phyloP scores from a whole-genome alignment of 176 grass and related monocot genomes.

The Zoysia japonica region DNA sequence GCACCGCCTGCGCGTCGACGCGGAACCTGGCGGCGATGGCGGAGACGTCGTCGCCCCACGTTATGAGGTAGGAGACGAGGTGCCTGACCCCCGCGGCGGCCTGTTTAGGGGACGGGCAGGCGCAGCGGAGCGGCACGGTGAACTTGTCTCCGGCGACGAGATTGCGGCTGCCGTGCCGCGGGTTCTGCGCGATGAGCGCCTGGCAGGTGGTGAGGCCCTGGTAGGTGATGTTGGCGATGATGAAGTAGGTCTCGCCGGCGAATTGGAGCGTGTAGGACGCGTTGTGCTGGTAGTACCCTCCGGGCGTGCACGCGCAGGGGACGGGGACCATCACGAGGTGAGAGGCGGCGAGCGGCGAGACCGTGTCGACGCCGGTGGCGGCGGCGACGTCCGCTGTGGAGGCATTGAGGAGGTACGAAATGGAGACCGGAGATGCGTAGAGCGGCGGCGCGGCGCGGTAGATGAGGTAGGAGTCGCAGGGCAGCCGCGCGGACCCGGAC shows the following conservation, averaged over 20 bases:
- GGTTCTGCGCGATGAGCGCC: conserved; percentile 79
- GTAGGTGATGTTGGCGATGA: conserved; percentile 71
- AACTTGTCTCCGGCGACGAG: conserved; percentile 32
- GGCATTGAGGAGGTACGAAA: conserved; percentile 61
- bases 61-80: conserved; percentile 65
- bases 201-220: conserved; percentile 87
- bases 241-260: conserved; percentile 53
- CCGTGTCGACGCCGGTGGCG: conserved; percentile 36
- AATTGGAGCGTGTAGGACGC: conserved; percentile 45
- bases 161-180: conserved; percentile 22
- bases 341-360: conserved; percentile 12
- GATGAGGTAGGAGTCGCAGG: conserved; percentile 58
- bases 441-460: conserved; percentile 44
- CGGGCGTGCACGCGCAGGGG: conserved; percentile 56
- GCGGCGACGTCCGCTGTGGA: conserved; percentile 1
- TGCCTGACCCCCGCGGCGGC: conserved; percentile 41
- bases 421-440: conserved; percentile 42
- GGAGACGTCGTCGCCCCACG: conserved; percentile 34
- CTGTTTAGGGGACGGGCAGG: conserved; percentile 66
- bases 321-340: conserved; percentile 59
- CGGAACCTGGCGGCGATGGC: conserved; percentile 57
- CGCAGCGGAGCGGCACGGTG: conserved; percentile 72
- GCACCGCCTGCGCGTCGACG: conserved; percentile 29
- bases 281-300: conserved; percentile 78
- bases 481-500: background rate